Evolutionary conservation across 306 rosid genomes (phyloP).

Genomic region (Prunus salicina): DNA sequence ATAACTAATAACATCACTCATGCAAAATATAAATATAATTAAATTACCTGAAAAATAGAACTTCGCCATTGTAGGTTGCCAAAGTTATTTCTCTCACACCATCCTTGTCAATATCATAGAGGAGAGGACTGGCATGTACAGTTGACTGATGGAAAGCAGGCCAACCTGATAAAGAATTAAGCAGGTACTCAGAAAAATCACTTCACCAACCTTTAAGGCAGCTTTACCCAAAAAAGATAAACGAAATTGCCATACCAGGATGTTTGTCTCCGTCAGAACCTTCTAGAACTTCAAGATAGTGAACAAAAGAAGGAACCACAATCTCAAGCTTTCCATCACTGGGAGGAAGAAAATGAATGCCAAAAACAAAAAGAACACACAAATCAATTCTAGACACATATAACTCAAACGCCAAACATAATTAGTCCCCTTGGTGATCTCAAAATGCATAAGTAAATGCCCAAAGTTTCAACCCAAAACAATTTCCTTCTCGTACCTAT

Average conservation of each 20-base stretch:
- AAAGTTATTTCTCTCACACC: constrained; percentile 93
- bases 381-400: background rate
- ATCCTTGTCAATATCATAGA: constrained; percentile 96
- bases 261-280: constrained; percentile 98
- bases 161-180: constrained; percentile 72
- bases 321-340: constrained; percentile 98
- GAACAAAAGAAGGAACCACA: constrained; percentile 94
- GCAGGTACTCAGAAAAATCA: constrained; percentile 10
- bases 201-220: constrained; percentile 16
- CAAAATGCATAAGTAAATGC: constrained; percentile 1
- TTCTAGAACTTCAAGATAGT: constrained; percentile 94
- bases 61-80: constrained; percentile 98
- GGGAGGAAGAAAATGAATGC: constrained; percentile 22
- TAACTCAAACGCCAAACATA: background rate
- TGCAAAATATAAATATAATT: constrained; percentile 18
- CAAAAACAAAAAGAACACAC: background rate
- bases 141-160: constrained; percentile 99
- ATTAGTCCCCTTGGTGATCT: background rate
- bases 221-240: background rate
- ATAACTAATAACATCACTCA: background rate
- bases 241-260: constrained; percentile 54
- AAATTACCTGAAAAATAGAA: constrained; percentile 87
- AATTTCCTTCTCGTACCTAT: constrained; percentile 47
- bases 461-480: background rate
- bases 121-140: constrained; percentile 91